Evolutionary conservation across 306 rosid species (phyloP), one percentile per base, ranked within the genome.

Genomic region (Hippophae tibetana): DNA sequence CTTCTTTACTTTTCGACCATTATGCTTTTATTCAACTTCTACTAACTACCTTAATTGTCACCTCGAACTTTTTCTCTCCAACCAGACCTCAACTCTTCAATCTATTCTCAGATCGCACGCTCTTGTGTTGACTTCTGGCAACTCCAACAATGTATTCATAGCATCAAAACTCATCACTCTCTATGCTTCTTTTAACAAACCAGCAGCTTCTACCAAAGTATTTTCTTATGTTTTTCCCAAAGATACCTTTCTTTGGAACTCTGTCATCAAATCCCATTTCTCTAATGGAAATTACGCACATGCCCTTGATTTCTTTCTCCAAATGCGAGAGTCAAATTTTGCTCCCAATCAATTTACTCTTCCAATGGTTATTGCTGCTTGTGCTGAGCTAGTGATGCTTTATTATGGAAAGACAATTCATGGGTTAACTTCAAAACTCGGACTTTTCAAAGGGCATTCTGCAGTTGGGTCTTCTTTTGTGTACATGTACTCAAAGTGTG

Each of bases 121-220:
- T 47, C 60, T 83, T 59, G 44, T 82, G 5, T 41, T 85, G 69
- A 76, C 95, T 3, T 75, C 90, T 43, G 95, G 90, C n/a, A 79
- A 81, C 74, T 85, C 86, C 66, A 67, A 72, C 84, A 85, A 89
- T 72, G 54, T 70, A 52, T 85, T 85, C 79, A 63, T 83, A 5
- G 85, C 90, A 7, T 75, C 95, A 47, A 89, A 83, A 69, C 95
- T 78, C 71, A 76, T 89, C 73, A 77, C 92, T 43, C 77, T 77
- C 56, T 86, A 83, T 50, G 75, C 86, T 50, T 72, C 74, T 69
- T 69, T 82, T 70, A 27, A 60, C 67, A 50, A 62, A 65, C 81
- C 83, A 27, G 3, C 54, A 23, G 68, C 54, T 25, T 71, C 82
- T 60, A 52, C 89, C 48, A 57, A 56, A 59, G 67, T 83, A 9